These are phyloP conservation scores for Aschersonia sp. DNA, from an alignment of 2,329 filamentous ascomycete genomes.

Conservation along the genomic window DNA sequence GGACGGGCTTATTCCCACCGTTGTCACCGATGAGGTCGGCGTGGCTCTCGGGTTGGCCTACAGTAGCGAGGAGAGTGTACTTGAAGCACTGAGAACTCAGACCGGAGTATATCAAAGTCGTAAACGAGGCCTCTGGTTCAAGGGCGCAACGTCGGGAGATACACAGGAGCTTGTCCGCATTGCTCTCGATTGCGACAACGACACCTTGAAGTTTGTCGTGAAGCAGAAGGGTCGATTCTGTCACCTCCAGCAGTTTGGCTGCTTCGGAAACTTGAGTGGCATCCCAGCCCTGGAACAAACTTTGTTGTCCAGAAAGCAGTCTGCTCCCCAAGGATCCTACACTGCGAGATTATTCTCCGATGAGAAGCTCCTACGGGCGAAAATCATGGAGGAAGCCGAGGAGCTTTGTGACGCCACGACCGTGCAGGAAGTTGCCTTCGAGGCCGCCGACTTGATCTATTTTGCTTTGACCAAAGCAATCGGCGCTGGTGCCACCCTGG, in stretches of 20 bases:
- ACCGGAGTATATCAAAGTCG: constrained; percentile 88
- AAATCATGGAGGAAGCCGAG: constrained; percentile 97
- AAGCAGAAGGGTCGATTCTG: constrained; percentile 88
- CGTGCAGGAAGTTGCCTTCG: constrained; percentile 76
- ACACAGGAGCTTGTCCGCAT: constrained; percentile 79
- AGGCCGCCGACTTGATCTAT: constrained; percentile 90
- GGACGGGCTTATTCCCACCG: constrained; percentile 76
- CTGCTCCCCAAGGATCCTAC: constrained; percentile 81
- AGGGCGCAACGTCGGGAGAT: constrained; percentile 88
- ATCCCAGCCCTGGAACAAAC: constrained; percentile 80
- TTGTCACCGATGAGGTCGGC: constrained; percentile 81
- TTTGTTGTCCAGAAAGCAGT: constrained; percentile 63
- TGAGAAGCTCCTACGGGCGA: constrained; percentile 74
- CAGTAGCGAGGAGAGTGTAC: constrained; percentile 81
- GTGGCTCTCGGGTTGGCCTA: constrained; percentile 82
- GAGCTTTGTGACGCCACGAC: constrained; percentile 81
- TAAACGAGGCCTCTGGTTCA: constrained; percentile 92
- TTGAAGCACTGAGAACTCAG: constrained; percentile 67
- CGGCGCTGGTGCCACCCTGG: constrained; percentile 67
- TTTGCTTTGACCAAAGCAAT: constrained; percentile 88
- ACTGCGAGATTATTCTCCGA: constrained; percentile 89
- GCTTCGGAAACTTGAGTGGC: constrained; percentile 75
- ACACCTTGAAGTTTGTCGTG: constrained; percentile 82
- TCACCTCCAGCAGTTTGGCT: constrained; percentile 81
- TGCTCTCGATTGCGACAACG: constrained; percentile 82